Evolutionary conservation across 306 rosid genomes (phyloP), one percentile per base, ranked within the genome.

Genomic region (Quercus mongolica): DNA sequence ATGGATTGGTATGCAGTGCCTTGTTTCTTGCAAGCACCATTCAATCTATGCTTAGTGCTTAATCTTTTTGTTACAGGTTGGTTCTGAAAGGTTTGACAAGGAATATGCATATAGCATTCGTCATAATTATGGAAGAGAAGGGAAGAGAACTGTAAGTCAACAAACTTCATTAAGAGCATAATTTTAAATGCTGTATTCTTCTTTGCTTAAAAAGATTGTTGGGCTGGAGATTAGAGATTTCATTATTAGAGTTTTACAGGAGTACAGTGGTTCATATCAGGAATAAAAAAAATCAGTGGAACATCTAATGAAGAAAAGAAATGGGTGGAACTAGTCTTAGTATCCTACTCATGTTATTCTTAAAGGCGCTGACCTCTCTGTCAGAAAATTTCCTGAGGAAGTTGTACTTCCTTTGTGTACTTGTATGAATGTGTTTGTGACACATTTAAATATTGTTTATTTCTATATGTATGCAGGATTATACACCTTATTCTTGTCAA

Each of bases 41-140:
- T 78, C 71, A 74, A 44, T 28, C 54, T 77, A 78, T 74, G 28
- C 69, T 63, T 59, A 33, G 33, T 83, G 77, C 71, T 78, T 49
- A 69, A 61, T 85, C 74, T 86, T 71, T 18, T 15, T 64, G 15
- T 82, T 75, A 67, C 79, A 93, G 99, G 89, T 92, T 89, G 98
- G 98, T 64, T 87, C 88, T 58, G 99, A 93, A 84, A 95, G 90
- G 92, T 93, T 95, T 79, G 98, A 93, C 85, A 93, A 93, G 88
- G 94, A 95, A 80, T 95, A 91, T 81, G 87, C 97, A 20, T 95
- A 95, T 81, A 55, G 80, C 87, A 85, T 93, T 74, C 94, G 96
- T 72, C 99, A 93, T 90, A 95, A 89, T 78, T 95, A 93, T 79
- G 98, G 98, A 79, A 85, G 83, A 81, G 98, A 95, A 85, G 98